Evolutionary conservation across 2,329 filamentous ascomycete species (phyloP).

Genomic region (Botrytis byssoidea): DNA sequence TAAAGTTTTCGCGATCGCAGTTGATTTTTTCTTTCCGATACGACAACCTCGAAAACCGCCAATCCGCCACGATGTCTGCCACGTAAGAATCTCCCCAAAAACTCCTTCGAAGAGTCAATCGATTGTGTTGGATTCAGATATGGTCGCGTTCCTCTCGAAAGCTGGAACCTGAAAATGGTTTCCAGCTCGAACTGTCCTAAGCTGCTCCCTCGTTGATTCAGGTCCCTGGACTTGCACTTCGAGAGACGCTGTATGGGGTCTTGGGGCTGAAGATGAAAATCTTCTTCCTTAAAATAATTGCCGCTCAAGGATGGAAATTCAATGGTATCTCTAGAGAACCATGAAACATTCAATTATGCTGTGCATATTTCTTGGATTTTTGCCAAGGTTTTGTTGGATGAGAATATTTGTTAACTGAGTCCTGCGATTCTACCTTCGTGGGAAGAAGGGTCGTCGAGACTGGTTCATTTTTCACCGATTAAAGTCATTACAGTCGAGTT

Average conservation of each 20-base stretch:
- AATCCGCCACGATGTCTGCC: constrained; percentile 54
- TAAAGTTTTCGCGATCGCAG: background rate
- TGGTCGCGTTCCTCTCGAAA: constrained; percentile 75
- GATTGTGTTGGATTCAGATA: constrained; percentile 41
- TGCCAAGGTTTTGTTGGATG: constrained; percentile 75
- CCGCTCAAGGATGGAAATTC: constrained; percentile 46
- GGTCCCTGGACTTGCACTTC: constrained; percentile 49
- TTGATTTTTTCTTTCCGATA: constrained; percentile 26
- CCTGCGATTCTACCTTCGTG: constrained; percentile 23
- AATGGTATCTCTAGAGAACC: constrained; percentile 29
- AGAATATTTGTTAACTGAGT: constrained; percentile 46
- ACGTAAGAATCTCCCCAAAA: constrained; percentile 36
- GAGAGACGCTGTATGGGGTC: constrained; percentile 66
- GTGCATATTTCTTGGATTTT: constrained; percentile 49
- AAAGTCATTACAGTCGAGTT: constrained; percentile 77
- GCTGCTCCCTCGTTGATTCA: constrained; percentile 56
- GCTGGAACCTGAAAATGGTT: constrained; percentile 55
- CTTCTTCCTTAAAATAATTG: constrained; percentile 79
- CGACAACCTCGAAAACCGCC: constrained; percentile 41
- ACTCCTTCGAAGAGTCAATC: constrained; percentile 32
- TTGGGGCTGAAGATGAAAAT: constrained; percentile 69
- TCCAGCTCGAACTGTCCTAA: constrained; percentile 79
- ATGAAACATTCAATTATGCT: constrained; percentile 32
- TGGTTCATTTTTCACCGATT: constrained; percentile 62
- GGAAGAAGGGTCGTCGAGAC: constrained; percentile 34